Base-by-base conservation (phyloP, 192 early-diverging fungal species). In the Paraglomus brasilianum region DNA sequence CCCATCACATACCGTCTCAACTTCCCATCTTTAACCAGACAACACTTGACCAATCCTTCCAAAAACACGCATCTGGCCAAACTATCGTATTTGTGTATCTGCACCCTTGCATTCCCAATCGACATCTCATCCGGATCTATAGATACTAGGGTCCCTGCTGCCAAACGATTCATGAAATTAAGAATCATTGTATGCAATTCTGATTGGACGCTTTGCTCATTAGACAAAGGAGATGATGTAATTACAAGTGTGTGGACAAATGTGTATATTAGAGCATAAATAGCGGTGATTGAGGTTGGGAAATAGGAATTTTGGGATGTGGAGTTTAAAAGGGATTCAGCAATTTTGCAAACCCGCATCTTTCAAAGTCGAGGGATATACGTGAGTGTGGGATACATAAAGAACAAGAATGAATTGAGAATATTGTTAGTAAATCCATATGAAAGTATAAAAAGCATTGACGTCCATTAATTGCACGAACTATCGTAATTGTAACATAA, bases 201-300 rank as follows among this genome's bases (percentile, higher is more conserved):
- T 30, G 2, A 22, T 19, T 19, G 13, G 41, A 55, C 66, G 14
- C 55, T 52, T 43, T 48, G 21, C 41, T 5, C 15, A n/a, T 68
- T 40, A 11, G 36, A 49, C 9, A 6, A 19, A 19, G 15, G 10
- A 13, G 65, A 30, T 47, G 0, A 5, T 6, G 39, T 68, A 21
- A 55, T 22, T 17, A 72, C 70, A 13, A 80, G 51, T 42, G 75
- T 60, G 72, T 74, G 56, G 5, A 67, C 45, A 43, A 77, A 62
- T n/a, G 76, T 66, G 55, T 75, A 77, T 13, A 80, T 56, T 61
- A 80, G 70, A 6, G 73, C 50, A 41, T 80, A 55, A 39, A 75
- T 77, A 11, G 73, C 59, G 8, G 62, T 62, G 4, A 74, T 66
- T 17, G 76, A 73, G 8, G 78, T 73, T 7, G 77, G 48, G 39